Evolutionary conservation across 257 asterid genomes (phyloP).

Genomic region (Forsythia viridissima): DNA sequence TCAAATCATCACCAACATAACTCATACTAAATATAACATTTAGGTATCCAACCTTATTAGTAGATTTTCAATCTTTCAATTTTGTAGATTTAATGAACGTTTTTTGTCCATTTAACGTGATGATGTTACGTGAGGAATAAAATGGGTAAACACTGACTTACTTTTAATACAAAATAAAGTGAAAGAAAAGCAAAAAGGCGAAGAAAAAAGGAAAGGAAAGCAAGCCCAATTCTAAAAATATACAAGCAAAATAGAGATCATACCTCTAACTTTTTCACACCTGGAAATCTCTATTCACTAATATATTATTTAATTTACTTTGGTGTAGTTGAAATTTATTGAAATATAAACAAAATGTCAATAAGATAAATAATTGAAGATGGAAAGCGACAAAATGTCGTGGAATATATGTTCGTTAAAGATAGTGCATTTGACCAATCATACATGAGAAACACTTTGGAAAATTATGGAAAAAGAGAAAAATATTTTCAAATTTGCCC

Average conservation of each 20-base stretch:
- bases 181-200: neutral
- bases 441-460: constrained; percentile 4
- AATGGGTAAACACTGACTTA: neutral
- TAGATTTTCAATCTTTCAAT: neutral
- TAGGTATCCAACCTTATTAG: neutral
- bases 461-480: neutral
- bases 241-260: neutral
- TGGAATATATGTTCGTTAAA: constrained; percentile 26
- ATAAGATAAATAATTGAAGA: neutral
- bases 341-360: neutral
- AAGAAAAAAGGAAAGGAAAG: neutral
- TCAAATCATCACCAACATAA: neutral
- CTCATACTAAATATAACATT: neutral
- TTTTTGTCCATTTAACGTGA: no score
- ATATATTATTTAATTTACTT: no score
- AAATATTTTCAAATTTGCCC: neutral
- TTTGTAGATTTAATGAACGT: no score
- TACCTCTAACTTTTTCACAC: neutral
- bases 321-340: neutral
- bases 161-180: neutral
- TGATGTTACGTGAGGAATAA: neutral
- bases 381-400: neutral
- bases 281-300: neutral
- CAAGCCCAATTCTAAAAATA: neutral
- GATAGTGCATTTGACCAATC: constrained; percentile 24